Conservation (phyloP, 345 rosid species). For the Excoecaria cochinchinensis region DNA sequence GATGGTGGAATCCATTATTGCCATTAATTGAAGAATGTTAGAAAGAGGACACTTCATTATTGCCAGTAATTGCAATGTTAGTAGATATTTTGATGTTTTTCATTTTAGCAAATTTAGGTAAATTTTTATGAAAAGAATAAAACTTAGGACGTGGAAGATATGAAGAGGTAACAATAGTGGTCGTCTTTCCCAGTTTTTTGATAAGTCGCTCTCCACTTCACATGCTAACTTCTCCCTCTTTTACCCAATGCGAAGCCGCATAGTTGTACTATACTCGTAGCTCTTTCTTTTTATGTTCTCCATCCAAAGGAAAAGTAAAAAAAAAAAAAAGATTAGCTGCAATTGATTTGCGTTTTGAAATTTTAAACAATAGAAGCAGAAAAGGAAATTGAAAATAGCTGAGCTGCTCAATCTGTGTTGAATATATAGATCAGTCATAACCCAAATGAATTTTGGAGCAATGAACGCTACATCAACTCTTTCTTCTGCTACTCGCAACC, state of each 20-base stretch:
- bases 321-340: too few relatives aligned
- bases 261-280: not conserved
- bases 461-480: conserved; percentile 30
- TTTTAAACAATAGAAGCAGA: not conserved
- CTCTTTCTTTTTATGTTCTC: not conserved
- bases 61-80: too few relatives aligned
- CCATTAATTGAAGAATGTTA: too few relatives aligned
- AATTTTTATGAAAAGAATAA: not conserved
- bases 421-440: not conserved
- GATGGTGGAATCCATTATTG: too few relatives aligned
- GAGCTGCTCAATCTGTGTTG: not conserved
- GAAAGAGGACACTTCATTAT: too few relatives aligned
- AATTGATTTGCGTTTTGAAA: not conserved
- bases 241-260: not conserved
- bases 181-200: conserved; percentile 4
- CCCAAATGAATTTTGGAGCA: conserved; percentile 21
- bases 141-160: not conserved
- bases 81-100: too few relatives aligned
- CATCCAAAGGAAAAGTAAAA: not conserved
- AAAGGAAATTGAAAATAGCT: not conserved
- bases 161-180: not conserved
- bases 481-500: conserved; percentile 1
- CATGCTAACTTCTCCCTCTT: not conserved
- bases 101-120: too few relatives aligned
- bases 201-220: conserved; percentile 1